Conservation (phyloP, 2,329 filamentous ascomycete genomes). For the Chaetomiaceae sp. region DNA sequence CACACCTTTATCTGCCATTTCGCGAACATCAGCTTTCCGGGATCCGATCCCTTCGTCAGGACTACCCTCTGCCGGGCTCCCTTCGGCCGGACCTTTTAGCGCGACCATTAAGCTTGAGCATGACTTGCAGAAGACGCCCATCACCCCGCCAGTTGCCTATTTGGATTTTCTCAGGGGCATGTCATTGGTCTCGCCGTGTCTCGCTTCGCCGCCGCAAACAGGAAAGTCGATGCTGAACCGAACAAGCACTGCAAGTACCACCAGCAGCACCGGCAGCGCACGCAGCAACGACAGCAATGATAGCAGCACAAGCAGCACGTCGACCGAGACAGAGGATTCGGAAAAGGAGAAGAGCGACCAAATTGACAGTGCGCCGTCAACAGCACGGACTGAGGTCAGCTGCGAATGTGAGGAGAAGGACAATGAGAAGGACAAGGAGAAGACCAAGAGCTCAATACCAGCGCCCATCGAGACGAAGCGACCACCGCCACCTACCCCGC, state of each 20-base stretch:
- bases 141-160: constrained; percentile 85
- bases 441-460: constrained; percentile 21
- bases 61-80: constrained; percentile 34
- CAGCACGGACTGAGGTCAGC: constrained; percentile 51
- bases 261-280: constrained; percentile 43
- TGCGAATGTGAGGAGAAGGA: constrained; percentile 52
- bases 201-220: constrained; percentile 38
- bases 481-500: constrained; percentile 21
- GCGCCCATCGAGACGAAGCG: constrained; percentile 26
- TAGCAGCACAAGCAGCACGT: constrained; percentile 45
- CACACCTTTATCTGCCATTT: constrained; percentile 62
- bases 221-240: constrained; percentile 30
- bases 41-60: constrained; percentile 40
- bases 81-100: constrained; percentile 35
- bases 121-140: constrained; percentile 69
- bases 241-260: constrained; percentile 45
- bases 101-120: constrained; percentile 65
- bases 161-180: constrained; percentile 88
- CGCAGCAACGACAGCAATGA: constrained; percentile 45
- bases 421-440: constrained; percentile 9
- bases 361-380: constrained; percentile 47
- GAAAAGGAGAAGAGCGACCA: constrained; percentile 28
- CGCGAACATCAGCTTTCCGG: constrained; percentile 35
- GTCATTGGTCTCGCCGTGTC: constrained; percentile 50
- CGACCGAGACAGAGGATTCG: constrained; percentile 37